Evolutionary conservation across 495 filamentous ascomycete genomes (phyloP), one percentile per base, ranked within the genome.

Genomic region (Penicillium nucicola): DNA sequence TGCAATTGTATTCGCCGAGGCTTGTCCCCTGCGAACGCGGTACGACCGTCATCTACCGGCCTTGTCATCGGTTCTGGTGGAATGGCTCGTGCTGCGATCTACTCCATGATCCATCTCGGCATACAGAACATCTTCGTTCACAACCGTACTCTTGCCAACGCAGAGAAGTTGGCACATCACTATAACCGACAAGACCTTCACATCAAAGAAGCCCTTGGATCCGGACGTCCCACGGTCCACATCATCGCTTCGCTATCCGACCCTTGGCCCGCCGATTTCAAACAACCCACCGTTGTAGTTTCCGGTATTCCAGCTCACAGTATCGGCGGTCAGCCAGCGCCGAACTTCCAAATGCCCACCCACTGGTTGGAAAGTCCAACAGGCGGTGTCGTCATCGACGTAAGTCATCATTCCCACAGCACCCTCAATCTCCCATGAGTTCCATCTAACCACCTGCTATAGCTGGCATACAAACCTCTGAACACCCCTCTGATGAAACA

Each of bases 71-170:
- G 88, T 18, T 87, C 88, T 10, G 88, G 88, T 25, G 87, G 88
- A 20, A 90, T 89, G 84, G 88, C 86, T 8, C 77, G 88, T 17
- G 85, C 87, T 4, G 85, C 87, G n/a, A 77, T 90, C 15, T 91
- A 91, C 58, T 84, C 88, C 2, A 75, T 92, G 64, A 82, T 89
- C 40, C 84, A 87, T 59, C 71, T 91, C 3, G 88, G 88, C 0
- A 85, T 87, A 42, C 81, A 82, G 35, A 82, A 89, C 44, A 83
- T 92, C 8, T 88, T 90, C 48, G 70, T 91, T 33, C 84, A 79
- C 60, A 90, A 91, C 51, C 77, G 86, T 14, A 88, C 84, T 0
- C 53, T 72, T 8, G 63, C 64, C 17, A 82, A 82, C 38, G 85
- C 86, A 0, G 66, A 81, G 22, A 76, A 79, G 13, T 77, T 92